Evolutionary conservation across 352 stramenopile species (phyloP), one percentile per base, ranked within the genome.

Genomic region (Pseudoperonospora humuli): DNA sequence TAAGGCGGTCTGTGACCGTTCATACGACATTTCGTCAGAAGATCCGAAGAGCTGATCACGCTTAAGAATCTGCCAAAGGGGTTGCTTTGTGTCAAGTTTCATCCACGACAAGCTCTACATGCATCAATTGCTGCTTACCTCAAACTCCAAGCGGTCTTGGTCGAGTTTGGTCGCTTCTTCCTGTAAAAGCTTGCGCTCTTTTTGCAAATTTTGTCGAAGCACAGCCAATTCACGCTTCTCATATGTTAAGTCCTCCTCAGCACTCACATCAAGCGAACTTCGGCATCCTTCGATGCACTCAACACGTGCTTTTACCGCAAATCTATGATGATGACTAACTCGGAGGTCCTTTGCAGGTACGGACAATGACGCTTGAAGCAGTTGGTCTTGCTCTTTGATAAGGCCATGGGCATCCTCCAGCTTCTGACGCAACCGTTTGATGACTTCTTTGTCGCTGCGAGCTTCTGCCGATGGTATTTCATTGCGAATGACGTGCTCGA

Each of bases 361-460:
- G 24, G 43, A 43, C 32, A 89, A 32, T 7, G 74, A 78, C 9
- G 74, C 76, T 59, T 89, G 76, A 24, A 89, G 46, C 19, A 89
- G 50, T 36, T 80, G 64, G 35, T 89, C 74, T 46, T 89, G 76
- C 36, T 89, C 74, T 0, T 52, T 45, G 20, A 89, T 79, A 47
- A 89, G 69, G 5, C 38, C 48, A 18, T 86, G 65, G 0, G 76
- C 76, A 15, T 85, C 71, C 7, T 66, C 62, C 6, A 89, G 65
- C 45, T 89, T 89, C 18, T 70, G 26, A 28, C 70, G 69, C n/a
- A 89, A 65, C 3, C 76, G 44, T 27, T 64, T 67, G 10, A 72
- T 68, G 19, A 83, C 36, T 24, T 86, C 60, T 42, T 57, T 59
- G 37, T 64, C 52, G 10, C 43, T 62, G 6, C 54, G 53, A 15